Evolutionary conservation across 345 rosid genomes (phyloP).

Genomic region (Excoecaria agallocha): DNA sequence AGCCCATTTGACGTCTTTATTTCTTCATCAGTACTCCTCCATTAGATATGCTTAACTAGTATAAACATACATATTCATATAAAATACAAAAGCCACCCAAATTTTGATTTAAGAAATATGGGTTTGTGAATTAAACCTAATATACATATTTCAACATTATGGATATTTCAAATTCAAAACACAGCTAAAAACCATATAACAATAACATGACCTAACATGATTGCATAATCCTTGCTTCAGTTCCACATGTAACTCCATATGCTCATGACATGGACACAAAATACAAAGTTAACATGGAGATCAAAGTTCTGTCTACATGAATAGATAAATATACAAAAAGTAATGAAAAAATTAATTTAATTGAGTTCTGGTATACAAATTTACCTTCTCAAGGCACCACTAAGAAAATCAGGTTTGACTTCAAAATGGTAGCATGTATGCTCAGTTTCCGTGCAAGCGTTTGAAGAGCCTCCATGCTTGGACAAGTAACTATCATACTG

Average conservation of each 20-base stretch:
- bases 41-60: neutral
- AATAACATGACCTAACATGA: neutral
- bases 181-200: neutral
- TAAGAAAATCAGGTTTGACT: constrained; percentile 81
- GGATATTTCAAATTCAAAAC: neutral
- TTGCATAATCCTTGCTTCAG: neutral
- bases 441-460: constrained; percentile 93
- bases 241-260: neutral
- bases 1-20: too few relatives aligned
- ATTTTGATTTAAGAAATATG: neutral
- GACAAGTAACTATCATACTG: constrained; percentile 99
- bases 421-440: constrained; percentile 98
- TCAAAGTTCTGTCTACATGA: neutral
- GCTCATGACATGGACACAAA: neutral
- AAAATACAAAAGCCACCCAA: neutral
- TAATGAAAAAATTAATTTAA: neutral
- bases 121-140: neutral
- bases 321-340: neutral
- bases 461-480: constrained; percentile 97
- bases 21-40: too few relatives aligned
- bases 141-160: neutral
- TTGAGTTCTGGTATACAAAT: constrained; percentile 1
- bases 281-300: neutral
- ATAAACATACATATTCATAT: neutral
- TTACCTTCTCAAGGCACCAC: constrained; percentile 88